These are phyloP conservation scores for Cymodocea nodosa DNA, from an alignment of 116 monocot genomes.

Conservation along the genomic window DNA sequence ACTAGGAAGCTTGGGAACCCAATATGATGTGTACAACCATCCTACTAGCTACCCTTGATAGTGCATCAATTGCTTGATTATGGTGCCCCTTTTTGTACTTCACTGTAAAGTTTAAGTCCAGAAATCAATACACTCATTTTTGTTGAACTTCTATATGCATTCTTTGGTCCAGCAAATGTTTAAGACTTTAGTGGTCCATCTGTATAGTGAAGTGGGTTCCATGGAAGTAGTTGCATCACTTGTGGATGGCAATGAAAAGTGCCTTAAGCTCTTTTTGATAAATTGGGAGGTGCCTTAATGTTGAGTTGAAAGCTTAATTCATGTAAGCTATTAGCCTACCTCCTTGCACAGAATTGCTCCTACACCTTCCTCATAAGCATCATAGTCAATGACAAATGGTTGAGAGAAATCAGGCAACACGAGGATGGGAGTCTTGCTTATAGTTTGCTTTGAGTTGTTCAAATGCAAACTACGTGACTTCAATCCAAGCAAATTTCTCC, in stretches of 20 bases:
- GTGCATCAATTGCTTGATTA: not conserved
- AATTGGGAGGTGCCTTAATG: not conserved
- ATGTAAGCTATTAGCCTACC: not conserved
- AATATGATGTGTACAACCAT: not conserved
- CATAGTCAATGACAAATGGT: not conserved
- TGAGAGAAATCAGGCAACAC: not conserved
- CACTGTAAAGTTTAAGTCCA: conserved; percentile 6
- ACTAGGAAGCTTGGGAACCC: too few species aligned
- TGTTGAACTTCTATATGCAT: not conserved
- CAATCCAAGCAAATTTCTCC: too few species aligned
- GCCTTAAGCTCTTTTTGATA: too few species aligned
- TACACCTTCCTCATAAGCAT: not conserved
- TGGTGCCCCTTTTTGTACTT: not conserved
- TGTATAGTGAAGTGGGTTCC: not conserved
- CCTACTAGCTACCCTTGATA: not conserved
- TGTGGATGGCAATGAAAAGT: not conserved
- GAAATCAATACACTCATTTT: not conserved
- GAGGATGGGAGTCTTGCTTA: not conserved
- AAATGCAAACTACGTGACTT: too few species aligned
- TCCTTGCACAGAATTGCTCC: not conserved
- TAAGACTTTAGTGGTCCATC: not conserved
- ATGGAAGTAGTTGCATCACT: not conserved
- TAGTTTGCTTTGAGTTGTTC: not conserved
- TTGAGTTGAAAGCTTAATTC: not conserved
- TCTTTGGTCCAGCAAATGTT: not conserved